Base-by-base conservation (phyloP, 768 basidiomycete genomes). In the Coprinellus aureogranulatus region DNA sequence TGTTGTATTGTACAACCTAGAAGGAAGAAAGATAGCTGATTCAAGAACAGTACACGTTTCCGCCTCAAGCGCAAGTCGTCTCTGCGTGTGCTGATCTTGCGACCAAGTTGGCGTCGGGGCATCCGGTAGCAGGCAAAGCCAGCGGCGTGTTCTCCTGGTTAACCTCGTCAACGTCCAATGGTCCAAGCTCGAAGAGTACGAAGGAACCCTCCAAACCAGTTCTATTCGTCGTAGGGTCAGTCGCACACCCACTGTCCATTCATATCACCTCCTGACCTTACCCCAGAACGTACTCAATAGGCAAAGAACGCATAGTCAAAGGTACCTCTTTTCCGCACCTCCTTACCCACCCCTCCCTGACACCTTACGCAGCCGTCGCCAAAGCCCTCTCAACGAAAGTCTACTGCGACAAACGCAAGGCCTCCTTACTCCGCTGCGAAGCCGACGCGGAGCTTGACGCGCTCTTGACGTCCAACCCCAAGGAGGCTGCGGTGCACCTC, bases 291-390 rank as follows among this genome's bases (percentile, higher is more conserved):
- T 99, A 99, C 72, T 92, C 92, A 0, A 93, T 98, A 49, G 97
- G 97, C 40, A 99, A 99, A 70, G 97, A 99, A 70, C 86, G 97
- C 23, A 90, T 98, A 40, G 94, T 97, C 40, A 97, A 98, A 82
- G 94, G 93, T 92, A 56, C 30, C 45, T 59, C 25, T 39, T 27
- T 40, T 57, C n/a, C 16, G 37, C 25, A 20, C 18, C 10, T 39
- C 25, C 42, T 34, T 11, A n/a, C 12, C 16, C 30, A 2, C 3
- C 16, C 50, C 40, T 12, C 58, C 26, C 49, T 20, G 56, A 61
- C 57, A 12, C 28, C 26, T 42, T 20, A 14, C 20, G 12, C 62
- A 94, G 96, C 91, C 1, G 86, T 98, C 25, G 97, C 97, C 0
- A 80, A 85, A 58, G 89, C 91, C 0, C 72, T 99, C 14, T 73